Evolutionary conservation across 2,329 filamentous ascomycete genomes (phyloP).

Genomic region (Sclerotiophoma versabilis): DNA sequence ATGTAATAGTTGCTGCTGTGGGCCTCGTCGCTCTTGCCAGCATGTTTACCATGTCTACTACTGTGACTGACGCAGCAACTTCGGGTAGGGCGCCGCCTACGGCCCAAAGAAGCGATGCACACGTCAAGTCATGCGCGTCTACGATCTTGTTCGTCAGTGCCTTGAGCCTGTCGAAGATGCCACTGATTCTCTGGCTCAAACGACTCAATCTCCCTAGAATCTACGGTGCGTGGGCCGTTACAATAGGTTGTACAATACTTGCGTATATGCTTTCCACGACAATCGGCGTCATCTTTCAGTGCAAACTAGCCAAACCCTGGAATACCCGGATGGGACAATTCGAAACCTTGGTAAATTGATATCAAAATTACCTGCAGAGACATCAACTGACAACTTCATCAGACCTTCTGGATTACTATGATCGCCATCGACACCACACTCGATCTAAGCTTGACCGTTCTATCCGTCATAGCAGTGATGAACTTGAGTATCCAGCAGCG

Average conservation of each 20-base stretch:
- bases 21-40: constrained; percentile 32
- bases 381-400: constrained; percentile 8
- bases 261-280: constrained; percentile 21
- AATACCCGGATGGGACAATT: constrained; percentile 31
- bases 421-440: constrained; percentile 27
- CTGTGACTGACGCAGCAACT: constrained; percentile 30
- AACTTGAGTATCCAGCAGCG: constrained; percentile 21
- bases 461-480: constrained; percentile 29
- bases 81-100: constrained; percentile 20
- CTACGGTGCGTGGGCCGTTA: constrained; percentile 21
- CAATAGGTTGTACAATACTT: constrained; percentile 21
- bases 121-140: constrained; percentile 31
- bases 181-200: constrained; percentile 29
- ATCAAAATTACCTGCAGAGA: not conserved
- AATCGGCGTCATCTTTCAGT: constrained; percentile 32
- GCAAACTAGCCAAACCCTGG: constrained; percentile 36
- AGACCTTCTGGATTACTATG: constrained; percentile 33
- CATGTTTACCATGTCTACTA: constrained; percentile 30
- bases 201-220: constrained; percentile 23
- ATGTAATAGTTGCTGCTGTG: constrained; percentile 28
- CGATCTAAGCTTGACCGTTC: constrained; percentile 25
- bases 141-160: constrained; percentile 34
- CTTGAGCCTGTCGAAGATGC: constrained; percentile 34
- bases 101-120: constrained; percentile 15
- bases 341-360: constrained; percentile 27